A percentile compares a stretch with the other conserved stretches of the same genome.
Conservation (phyloP, 2,329 filamentous ascomycete species). For the Stachybotrys chartarum region DNA sequence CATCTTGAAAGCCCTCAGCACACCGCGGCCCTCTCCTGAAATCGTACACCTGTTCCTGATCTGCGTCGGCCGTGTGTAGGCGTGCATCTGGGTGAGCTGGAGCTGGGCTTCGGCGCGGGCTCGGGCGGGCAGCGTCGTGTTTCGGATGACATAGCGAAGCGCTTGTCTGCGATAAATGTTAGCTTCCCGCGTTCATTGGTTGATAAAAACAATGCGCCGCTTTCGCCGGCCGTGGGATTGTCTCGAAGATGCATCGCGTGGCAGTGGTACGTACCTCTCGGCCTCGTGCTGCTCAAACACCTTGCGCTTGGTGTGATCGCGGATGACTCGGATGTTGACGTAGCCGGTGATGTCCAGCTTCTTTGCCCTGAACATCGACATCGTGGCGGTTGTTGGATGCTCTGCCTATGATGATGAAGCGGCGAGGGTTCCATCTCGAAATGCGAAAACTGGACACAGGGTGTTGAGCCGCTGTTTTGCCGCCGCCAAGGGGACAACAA, state of each 20-base stretch:
- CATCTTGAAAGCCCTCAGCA: slow-evolving; percentile 91
- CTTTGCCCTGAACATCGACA: slow-evolving; percentile 85
- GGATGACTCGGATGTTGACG: slow-evolving; percentile 77
- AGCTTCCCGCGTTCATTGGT: not conserved
- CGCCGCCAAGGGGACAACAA: too few species aligned
- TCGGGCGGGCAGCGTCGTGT: slow-evolving; percentile 75
- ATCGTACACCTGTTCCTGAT: slow-evolving; percentile 90
- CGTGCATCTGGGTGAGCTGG: slow-evolving; percentile 89
- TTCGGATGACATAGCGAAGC: slow-evolving; percentile 86
- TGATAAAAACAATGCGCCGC: too few species aligned
- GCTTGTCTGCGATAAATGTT: slow-evolving; percentile 61
- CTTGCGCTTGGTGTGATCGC: slow-evolving; percentile 95
- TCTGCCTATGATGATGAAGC: slow-evolving; percentile 6
- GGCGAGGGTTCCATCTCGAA: slow-evolving; percentile 5
- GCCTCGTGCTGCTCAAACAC: slow-evolving; percentile 82
- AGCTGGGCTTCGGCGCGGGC: slow-evolving; percentile 88
- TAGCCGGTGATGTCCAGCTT: slow-evolving; percentile 85
- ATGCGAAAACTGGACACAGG: not conserved
- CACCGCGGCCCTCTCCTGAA: slow-evolving; percentile 81
- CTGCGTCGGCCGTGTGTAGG: slow-evolving; percentile 88
- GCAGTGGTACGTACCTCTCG: slow-evolving; percentile 58
- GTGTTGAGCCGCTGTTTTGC: not conserved
- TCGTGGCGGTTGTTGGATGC: slow-evolving; percentile 31
- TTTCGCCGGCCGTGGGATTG: not conserved
- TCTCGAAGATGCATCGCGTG: not conserved